Base-by-base conservation (phyloP, 768 basidiomycete genomes). In the Mycena metata region DNA sequence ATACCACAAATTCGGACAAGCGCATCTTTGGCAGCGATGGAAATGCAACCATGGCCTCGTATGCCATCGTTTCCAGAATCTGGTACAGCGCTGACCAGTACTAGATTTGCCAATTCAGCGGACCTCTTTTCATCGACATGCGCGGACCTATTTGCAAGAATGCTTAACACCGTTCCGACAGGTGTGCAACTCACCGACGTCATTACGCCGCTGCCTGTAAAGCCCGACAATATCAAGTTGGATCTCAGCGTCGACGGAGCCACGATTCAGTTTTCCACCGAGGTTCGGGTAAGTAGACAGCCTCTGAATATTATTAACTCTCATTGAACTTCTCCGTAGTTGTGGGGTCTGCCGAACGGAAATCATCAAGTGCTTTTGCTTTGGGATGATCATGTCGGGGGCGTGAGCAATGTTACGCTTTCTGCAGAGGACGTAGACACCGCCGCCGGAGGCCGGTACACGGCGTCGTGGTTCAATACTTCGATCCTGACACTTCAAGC, bases 1-100 rank as follows among this genome's bases (percentile, higher is more conserved):
- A 69, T 43, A 82, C 80, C 7, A 73, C 81, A 73, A 77, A 73
- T 8, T 81, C 80, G 3, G 82, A 83, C 63, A 73, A 79, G 35
- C 78, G 77, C 10, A 75, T 82, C 8, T 83, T 82, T 60, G 68
- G 73, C 12, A 75, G 74, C n/a, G 82, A 83, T 52, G 76, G 75
- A 6, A 82, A 83, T 55, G 72, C 61, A n/a, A 83, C 82, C 11
- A 76, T 83, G 72, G 64, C 60, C n/a, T 72, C 74, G 79, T 80
- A 13, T 61, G 66, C 47, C 12, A 33, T 24, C 16, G n/a, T 64
- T 23, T 13, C 15, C 19, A 23, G 30, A n/a, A 26, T 49, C 13
- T 21, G 30, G 24, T 24, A 5, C 7, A 2, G 24, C 30, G 16
- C 49, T 26, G 11, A 41, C 21, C 33, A 21, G 15, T 23, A 3